Evolutionary conservation across 2,329 filamentous ascomycete genomes (phyloP), one percentile per base, ranked within the genome.

Genomic region (Fusarium proliferatum): DNA sequence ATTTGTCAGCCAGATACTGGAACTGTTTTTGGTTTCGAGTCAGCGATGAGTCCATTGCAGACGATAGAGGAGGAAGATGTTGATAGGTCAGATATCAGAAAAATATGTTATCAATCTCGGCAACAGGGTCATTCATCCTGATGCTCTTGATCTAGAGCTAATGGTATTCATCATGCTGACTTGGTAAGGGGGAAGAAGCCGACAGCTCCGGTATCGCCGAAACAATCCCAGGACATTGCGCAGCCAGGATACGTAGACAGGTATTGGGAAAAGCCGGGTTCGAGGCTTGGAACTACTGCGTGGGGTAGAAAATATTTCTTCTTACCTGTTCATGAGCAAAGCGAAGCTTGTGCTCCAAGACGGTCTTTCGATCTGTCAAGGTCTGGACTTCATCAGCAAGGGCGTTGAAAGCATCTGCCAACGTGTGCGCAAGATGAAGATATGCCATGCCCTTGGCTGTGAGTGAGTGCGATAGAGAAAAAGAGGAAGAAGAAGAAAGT

Each of bases 71-170:
- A 43, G 16, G 64, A 65, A 51, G 46, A 64, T 59, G 45, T 51
- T 15, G 33, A 38, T 21, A 70, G 51, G 75, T 74, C 74, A 79
- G 74, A 60, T 73, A 80, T 86, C 84, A 85, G 84, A 81, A 79
- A 77, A 85, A 81, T 81, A 80, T 61, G 74, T 81, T 89, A 82
- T 93, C 90, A 86, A 87, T 93, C 92, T 89, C 83, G 80, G 82
- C 81, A 83, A 76, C 74, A 69, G 66, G 71, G 86, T 85, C 87
- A 85, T 86, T 82, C 78, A 70, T 72, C 71, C 73, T 80, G 87
- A 85, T 89, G 87, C 91, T 94, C 88, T 87, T 92, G 92, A 93
- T 94, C 92, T 94, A 94, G 92, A 94, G 92, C 92, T 94, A 94
- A 92, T 81, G 80, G 68, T 82, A 79, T 78, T 84, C 82, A 84